Evolutionary conservation across 2,329 filamentous ascomycete genomes (phyloP), one percentile per base, ranked within the genome.

Genomic region (Elsinoe arachidis): DNA sequence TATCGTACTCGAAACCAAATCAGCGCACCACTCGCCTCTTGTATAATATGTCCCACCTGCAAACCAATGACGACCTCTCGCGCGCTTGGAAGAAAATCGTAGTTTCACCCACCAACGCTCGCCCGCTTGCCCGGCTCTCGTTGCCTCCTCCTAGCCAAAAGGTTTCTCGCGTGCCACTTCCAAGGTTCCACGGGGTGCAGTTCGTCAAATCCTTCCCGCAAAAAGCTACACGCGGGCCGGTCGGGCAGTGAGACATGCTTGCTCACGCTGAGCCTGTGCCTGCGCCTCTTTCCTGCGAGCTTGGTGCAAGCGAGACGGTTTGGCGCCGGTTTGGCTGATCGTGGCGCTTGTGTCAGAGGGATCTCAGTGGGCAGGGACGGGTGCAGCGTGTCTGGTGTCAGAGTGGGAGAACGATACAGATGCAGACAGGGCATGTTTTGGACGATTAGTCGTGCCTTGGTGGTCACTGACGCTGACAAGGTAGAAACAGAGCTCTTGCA

Each of bases 151-250:
- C 12, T n/a, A 3, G n/a, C 12, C 17, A 7, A 47, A 47, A 43
- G 15, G 15, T 15, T 43, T 46, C 26, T 23, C 19, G 41, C 41
- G 41, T 23, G 41, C 41, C 19, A 44, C 23, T 23, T 23, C 15
- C 19, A 14, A 5, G 17, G 41, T 44, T 44, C 41, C 12, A 2
- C 3, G 17, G 41, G 41, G 7, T 14, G 4, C 3, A 2, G 15
- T 19, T 39, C 49, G 49, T 53, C 49, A 53, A 53, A 39, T 53
- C 49, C 49, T 53, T 53, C 49, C 49, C 49, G 49, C 26, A 30
- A 30, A 30, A 30, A 30, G 26, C 14, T 14, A 11, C 19, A 35
- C 33, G n/a, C 21, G 41, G 21, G 15, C n/a, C 14, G 5, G 30
- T 15, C 30, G 26, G 12, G 34, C 17, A 35, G 26, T 34, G 46